A percentile compares a stretch with the other conserved stretches of the same genome.
phyloP scores from a whole-genome alignment of 345 rosid genomes.

The Eucalyptus sp. region DNA sequence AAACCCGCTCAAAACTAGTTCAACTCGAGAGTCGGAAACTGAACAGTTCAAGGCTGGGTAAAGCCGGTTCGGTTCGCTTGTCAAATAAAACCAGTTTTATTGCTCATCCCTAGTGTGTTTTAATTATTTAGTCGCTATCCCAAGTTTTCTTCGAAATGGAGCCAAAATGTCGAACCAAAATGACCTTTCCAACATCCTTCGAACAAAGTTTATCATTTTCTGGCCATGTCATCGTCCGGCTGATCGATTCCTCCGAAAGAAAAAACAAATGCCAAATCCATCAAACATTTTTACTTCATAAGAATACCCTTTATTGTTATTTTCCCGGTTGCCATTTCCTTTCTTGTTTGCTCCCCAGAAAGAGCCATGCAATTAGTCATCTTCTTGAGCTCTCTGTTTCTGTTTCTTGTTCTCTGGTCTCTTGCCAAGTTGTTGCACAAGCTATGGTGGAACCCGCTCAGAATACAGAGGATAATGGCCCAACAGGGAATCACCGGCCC shows the following conservation, averaged over 20 bases:
- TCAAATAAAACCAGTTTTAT: not conserved
- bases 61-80: not conserved
- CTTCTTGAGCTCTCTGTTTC: not conserved
- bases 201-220: not conserved
- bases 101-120: not conserved
- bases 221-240: not conserved
- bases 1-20: not conserved
- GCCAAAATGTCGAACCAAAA: not conserved
- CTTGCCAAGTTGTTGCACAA: not conserved
- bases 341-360: not conserved
- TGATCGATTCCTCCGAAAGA: not conserved
- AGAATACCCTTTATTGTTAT: not conserved
- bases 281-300: not conserved
- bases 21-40: not conserved
- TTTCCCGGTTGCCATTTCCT: not conserved
- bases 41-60: not conserved
- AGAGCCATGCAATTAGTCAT: not conserved
- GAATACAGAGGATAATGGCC: not conserved
- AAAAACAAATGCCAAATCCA: not conserved
- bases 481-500: not conserved
- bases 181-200: not conserved
- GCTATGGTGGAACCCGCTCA: slow-evolving; percentile 1
- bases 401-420: not conserved
- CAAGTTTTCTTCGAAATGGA: not conserved
- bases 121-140: not conserved